Percentiles rank a stretch among this genome's conserved stretches.
phyloP scores from a whole-genome alignment of 345 rosid species.

The Eucalyptus pauciflora region DNA sequence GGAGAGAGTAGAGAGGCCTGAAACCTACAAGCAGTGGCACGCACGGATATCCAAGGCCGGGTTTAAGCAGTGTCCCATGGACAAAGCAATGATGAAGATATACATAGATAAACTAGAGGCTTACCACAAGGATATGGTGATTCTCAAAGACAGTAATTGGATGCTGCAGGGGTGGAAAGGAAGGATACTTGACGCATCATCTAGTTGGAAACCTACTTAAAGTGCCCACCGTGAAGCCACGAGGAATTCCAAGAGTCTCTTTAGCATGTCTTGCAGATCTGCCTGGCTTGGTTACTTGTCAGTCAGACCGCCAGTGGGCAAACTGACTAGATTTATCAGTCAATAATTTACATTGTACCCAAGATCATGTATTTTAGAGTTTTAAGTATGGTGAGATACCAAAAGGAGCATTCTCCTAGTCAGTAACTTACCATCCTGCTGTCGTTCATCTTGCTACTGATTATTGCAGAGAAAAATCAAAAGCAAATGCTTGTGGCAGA shows the following conservation, averaged over 20 bases:
- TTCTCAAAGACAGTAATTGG: background rate
- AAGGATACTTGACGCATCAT: background rate
- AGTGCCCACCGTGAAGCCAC: background rate
- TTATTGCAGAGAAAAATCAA: background rate
- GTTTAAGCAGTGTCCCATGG: conserved; percentile 24
- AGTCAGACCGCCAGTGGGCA: background rate
- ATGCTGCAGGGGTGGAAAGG: conserved; percentile 3
- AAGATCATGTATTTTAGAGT: background rate
- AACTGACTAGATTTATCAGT: background rate
- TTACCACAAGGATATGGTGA: background rate
- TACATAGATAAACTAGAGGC: background rate
- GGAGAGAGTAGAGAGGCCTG: conserved; percentile 40
- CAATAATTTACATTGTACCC: background rate
- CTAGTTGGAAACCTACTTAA: background rate
- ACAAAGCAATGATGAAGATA: conserved; percentile 10
- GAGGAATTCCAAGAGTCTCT: background rate
- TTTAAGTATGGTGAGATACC: background rate
- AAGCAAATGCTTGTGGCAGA: background rate
- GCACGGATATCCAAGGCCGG: conserved; percentile 26
- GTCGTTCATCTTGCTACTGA: background rate
- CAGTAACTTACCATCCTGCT: too few relatives aligned
- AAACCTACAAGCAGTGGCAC: conserved; percentile 51
- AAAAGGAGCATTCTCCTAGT: background rate
- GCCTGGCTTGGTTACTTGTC: background rate
- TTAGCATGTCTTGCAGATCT: background rate